These are phyloP conservation scores for Craspedostauros australis DNA, from an alignment of 108 stramenopile genomes.

Conservation along the genomic window DNA sequence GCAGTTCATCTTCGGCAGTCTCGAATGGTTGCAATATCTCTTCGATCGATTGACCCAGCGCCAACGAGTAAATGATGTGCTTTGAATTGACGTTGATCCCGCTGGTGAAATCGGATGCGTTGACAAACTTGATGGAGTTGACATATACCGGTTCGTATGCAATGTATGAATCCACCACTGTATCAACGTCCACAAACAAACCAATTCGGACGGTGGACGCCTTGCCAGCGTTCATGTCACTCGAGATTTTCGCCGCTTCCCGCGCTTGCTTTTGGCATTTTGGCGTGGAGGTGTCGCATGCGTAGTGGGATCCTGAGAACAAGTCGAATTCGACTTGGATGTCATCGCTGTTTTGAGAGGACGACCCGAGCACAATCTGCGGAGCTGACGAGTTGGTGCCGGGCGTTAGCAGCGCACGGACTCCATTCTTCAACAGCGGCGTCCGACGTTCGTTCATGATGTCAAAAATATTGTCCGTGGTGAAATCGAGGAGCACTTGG, in stretches of 20 bases:
- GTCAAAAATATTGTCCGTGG: background rate
- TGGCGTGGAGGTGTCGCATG: too few species aligned
- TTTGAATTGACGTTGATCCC: constrained; percentile 19
- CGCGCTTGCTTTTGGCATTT: background rate
- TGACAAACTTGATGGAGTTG: constrained; percentile 6
- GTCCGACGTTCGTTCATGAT: background rate
- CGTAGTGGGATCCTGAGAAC: background rate
- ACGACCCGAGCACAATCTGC: constrained; percentile 11
- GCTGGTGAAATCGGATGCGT: constrained; percentile 33
- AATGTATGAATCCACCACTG: constrained; percentile 18
- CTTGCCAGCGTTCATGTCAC: constrained; percentile 26
- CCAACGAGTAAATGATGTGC: constrained; percentile 31
- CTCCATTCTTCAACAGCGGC: constrained; percentile 2
- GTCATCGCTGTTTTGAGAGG: constrained; percentile 6
- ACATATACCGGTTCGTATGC: constrained; percentile 30
- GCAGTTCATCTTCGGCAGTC: constrained; percentile 4
- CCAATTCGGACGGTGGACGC: constrained; percentile 3
- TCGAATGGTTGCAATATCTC: background rate
- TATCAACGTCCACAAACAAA: constrained; percentile 4
- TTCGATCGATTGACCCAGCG: constrained; percentile 1
- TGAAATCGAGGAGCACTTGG: constrained; percentile 7
- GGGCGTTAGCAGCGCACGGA: constrained; percentile 9
- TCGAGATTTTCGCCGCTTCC: background rate
- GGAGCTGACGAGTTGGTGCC: background rate
- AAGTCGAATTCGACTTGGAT: constrained; percentile 5